Conservation (phyloP, 495 filamentous ascomycete species). For the Penicillium odoratum region DNA sequence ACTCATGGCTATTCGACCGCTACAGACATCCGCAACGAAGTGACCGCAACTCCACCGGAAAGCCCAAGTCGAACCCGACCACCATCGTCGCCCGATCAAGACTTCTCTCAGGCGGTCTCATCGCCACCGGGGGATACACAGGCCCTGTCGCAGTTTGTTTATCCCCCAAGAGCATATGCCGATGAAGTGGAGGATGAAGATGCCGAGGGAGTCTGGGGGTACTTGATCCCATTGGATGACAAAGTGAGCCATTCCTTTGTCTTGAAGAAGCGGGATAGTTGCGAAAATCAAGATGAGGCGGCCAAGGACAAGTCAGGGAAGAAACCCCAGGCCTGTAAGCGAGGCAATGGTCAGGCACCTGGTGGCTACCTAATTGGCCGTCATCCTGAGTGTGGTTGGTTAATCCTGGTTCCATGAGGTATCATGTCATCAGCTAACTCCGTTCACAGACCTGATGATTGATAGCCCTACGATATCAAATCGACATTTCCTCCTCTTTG, state of each 20-base stretch:
- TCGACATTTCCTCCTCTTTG: slow-evolving; percentile 87
- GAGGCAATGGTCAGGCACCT: slow-evolving; percentile 50
- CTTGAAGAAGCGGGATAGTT: slow-evolving; percentile 65
- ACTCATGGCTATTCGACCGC: slow-evolving; percentile 66
- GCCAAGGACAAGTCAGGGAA: slow-evolving; percentile 41
- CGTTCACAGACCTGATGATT: slow-evolving; percentile 69
- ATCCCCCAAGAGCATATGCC: slow-evolving; percentile 70
- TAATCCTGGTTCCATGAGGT: neutral
- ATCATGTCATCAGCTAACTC: neutral
- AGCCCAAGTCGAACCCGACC: slow-evolving; percentile 58
- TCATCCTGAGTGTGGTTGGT: slow-evolving; percentile 88
- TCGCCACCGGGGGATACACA: slow-evolving; percentile 67
- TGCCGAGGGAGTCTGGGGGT: slow-evolving; percentile 93
- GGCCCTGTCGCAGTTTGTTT: slow-evolving; percentile 73
- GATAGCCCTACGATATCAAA: slow-evolving; percentile 89
- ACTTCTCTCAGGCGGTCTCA: slow-evolving; percentile 65
- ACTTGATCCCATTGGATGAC: slow-evolving; percentile 77
- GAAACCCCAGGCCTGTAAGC: slow-evolving; percentile 35
- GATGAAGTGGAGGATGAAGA: slow-evolving; percentile 78
- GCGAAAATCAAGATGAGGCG: slow-evolving; percentile 50
- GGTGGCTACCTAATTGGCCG: slow-evolving; percentile 91
- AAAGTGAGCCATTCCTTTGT: slow-evolving; percentile 70
- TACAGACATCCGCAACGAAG: slow-evolving; percentile 64
- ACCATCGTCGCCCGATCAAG: slow-evolving; percentile 52
- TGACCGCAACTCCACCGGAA: slow-evolving; percentile 70